Evolutionary conservation across 345 rosid species (phyloP).

Genomic region (Murraya paniculata): DNA sequence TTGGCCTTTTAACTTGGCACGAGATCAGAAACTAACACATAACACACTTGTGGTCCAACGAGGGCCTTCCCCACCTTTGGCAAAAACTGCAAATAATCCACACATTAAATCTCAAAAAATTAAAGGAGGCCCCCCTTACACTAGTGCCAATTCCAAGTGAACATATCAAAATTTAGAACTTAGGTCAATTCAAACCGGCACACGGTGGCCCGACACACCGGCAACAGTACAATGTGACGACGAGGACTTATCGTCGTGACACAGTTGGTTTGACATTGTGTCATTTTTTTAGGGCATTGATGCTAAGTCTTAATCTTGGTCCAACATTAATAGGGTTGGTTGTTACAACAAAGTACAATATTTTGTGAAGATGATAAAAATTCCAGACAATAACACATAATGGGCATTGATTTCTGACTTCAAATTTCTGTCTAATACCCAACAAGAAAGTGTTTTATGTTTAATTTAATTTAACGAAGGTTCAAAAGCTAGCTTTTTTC

Average conservation of each 20-base stretch:
- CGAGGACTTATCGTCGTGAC: background rate
- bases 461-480: conserved; percentile 18
- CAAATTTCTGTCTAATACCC: conserved; percentile 8
- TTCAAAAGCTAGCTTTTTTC: background rate
- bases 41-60: conserved; percentile 18
- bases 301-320: background rate
- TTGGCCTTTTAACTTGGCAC: conserved; percentile 15
- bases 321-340: background rate
- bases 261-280: background rate
- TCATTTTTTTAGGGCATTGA: background rate
- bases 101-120: conserved; percentile 9
- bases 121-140: conserved; percentile 12
- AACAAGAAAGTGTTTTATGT: background rate
- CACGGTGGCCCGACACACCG: conserved; percentile 25
- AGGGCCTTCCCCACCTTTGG: background rate
- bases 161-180: background rate
- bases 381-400: conserved; percentile 30
- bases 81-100: conserved; percentile 14
- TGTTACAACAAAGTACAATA: background rate
- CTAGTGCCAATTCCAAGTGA: conserved; percentile 11
- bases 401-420: conserved; percentile 10
- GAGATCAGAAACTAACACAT: background rate
- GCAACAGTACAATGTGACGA: conserved; percentile 15
- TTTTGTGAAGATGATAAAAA: conserved; percentile 1
- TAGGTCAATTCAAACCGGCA: background rate